These are phyloP conservation scores for Cutaneotrichosporon sp. DNA, from an alignment of 1,284 basidiomycete genomes.

Conservation along the genomic window DNA sequence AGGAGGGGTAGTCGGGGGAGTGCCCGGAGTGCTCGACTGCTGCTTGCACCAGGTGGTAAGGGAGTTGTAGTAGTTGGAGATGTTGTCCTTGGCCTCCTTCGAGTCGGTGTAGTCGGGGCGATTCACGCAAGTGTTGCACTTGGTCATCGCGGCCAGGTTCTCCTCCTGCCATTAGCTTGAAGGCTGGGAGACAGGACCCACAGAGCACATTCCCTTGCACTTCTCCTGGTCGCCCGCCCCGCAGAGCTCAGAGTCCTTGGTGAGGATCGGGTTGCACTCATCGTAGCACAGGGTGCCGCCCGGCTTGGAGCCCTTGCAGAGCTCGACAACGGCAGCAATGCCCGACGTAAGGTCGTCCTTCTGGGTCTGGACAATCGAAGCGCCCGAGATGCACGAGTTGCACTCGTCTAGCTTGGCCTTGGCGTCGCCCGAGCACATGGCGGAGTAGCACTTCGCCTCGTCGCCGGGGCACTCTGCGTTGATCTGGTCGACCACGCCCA, in stretches of 20 bases:
- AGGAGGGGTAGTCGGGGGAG: too few relatives aligned
- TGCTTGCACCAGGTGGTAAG: neutral
- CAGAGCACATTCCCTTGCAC: conserved; percentile 1
- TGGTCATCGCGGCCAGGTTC: neutral
- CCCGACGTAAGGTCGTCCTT: neutral
- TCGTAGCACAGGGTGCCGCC: neutral
- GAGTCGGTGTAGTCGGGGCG: neutral
- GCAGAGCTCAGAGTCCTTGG: neutral
- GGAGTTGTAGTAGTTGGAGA: neutral
- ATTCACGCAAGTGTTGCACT: neutral
- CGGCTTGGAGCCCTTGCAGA: neutral
- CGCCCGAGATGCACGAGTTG: neutral
- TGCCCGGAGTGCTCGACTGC: too few relatives aligned
- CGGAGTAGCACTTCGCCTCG: neutral
- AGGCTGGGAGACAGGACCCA: neutral
- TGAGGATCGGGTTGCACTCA: neutral
- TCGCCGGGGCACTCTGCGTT: neutral
- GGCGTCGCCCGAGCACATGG: neutral
- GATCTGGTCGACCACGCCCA: neutral
- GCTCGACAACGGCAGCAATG: neutral
- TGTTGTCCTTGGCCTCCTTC: neutral
- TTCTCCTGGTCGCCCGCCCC: neutral
- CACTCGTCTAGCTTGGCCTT: conserved; percentile 1
- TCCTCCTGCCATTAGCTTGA: neutral
- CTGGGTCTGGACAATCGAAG: neutral